Percentiles rank a stretch among this genome's conserved stretches.
phyloP scores from a whole-genome alignment of 768 basidiomycete species.

The Neoboletus brunneissimus region DNA sequence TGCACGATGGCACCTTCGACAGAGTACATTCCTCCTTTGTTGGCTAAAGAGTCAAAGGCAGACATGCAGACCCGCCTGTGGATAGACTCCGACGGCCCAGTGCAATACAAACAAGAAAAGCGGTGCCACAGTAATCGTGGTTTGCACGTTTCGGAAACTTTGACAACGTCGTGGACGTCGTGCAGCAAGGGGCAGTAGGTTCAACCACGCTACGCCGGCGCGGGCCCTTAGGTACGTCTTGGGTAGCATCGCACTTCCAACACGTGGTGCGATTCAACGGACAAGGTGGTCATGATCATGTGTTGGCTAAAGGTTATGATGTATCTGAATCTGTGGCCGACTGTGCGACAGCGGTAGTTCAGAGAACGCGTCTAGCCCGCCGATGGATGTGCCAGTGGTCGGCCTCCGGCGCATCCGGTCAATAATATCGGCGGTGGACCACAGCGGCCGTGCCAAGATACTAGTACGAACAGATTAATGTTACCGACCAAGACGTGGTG shows the following conservation, averaged over 20 bases:
- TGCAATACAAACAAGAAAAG: background rate
- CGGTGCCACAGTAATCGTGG: background rate
- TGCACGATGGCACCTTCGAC: background rate
- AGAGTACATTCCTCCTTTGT: background rate
- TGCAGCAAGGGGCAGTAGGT: background rate
- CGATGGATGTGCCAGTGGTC: background rate
- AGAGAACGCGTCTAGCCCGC: background rate
- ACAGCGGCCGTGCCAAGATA: background rate
- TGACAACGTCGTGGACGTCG: slow-evolving; percentile 6
- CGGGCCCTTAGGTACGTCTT: background rate
- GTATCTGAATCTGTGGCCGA: no score
- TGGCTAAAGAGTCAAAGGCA: background rate
- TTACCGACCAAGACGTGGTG: background rate
- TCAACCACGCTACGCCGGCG: background rate
- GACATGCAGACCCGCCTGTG: background rate
- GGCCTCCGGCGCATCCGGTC: background rate
- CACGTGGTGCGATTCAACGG: no score
- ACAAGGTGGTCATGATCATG: no score
- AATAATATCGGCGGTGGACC: background rate
- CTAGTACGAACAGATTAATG: background rate
- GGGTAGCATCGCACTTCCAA: no score
- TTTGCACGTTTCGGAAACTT: slow-evolving; percentile 10
- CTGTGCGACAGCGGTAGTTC: background rate
- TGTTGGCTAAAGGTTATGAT: no score
- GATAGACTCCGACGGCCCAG: background rate